These are phyloP conservation scores for Parachaetomium inaequale DNA, from an alignment of 495 filamentous ascomycete genomes.

Conservation along the genomic window DNA sequence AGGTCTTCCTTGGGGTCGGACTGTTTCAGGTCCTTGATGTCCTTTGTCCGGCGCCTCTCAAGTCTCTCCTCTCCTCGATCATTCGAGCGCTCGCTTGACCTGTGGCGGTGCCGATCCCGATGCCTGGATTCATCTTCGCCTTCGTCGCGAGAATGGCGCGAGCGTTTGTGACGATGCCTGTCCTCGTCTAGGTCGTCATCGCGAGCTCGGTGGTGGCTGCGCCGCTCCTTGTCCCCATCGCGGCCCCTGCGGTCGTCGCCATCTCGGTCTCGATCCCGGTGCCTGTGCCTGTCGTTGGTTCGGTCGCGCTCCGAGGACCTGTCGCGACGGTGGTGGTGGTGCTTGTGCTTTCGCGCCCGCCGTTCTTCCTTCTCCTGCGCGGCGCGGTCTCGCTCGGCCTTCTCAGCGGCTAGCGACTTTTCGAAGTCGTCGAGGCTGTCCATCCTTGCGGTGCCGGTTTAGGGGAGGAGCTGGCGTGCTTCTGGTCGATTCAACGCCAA, in stretches of 20 bases:
- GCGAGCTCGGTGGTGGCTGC: constrained; percentile 38
- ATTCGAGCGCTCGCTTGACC: constrained; percentile 17
- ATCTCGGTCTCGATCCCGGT: constrained; percentile 36
- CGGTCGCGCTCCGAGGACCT: constrained; percentile 41
- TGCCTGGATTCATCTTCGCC: constrained; percentile 32
- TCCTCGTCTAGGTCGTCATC: constrained; percentile 39
- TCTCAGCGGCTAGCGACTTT: constrained; percentile 52
- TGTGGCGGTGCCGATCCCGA: constrained; percentile 29
- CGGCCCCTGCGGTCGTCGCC: constrained; percentile 17
- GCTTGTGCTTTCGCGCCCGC: constrained; percentile 42
- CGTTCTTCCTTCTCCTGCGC: constrained; percentile 37
- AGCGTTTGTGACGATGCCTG: constrained; percentile 46
- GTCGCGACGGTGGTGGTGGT: constrained; percentile 40
- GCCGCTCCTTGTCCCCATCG: constrained; percentile 23
- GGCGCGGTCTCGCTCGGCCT: constrained; percentile 43
- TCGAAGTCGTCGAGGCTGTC: constrained; percentile 54
- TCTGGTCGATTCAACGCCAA: constrained; percentile 7
- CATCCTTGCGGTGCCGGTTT: constrained; percentile 31
- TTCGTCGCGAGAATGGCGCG: constrained; percentile 41
- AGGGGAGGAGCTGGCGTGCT: constrained; percentile 15
- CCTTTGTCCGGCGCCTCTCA: constrained; percentile 19
- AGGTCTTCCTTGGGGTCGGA: constrained; percentile 49
- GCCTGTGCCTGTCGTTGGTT: constrained; percentile 28
- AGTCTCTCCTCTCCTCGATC: constrained; percentile 22
- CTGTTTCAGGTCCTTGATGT: constrained; percentile 36